Evolutionary conservation across 225 moss, liverwort and hornwort species (phyloP), one percentile per base, ranked within the genome.

Genomic region (Ulota crispa): DNA sequence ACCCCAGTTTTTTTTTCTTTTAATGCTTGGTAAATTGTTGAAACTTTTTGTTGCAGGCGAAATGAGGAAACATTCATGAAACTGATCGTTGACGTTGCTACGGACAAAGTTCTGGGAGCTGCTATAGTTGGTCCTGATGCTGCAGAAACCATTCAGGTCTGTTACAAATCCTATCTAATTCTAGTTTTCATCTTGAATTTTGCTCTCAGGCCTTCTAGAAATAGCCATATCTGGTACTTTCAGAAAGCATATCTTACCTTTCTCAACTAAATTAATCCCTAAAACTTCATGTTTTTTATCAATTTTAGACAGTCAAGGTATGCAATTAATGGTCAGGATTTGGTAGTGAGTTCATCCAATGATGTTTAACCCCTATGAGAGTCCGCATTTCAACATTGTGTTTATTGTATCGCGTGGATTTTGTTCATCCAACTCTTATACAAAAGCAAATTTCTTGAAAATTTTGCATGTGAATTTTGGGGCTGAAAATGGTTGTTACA

Each of bases 51-150:
- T 86, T 67, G 75, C 88, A 93, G 93, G 73, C 86, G 93, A 19
- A 70, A 87, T 59, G 95, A 97, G 84, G 92, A 93, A 79, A 87
- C 92, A 4, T 79, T 90, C 24, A 97, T 97, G 87, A 97, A 97
- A 76, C 72, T 97, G 50, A 80, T 95, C 16, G 96, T 95, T 27
- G 92, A 95, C 41, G 78, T 73, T 4, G 73, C 15, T 0, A 86
- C 89, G 59, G 95, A 97, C 76, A 91, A 91, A 84, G 95, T 97
- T 52, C 23, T 93, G 0, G 96, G 95, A 65, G 94, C 80, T 54
- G 81, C 82, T 27, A 89, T 95, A 83, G 88, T 90, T 68, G 96
- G 96, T 69, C 96, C 93, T 60, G 93, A 94, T 84, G 93, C 95
- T 70, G 90, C 95, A 1, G 95, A 97, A 82, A 97, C 95, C 80